Evolutionary conservation across 257 asterid species (phyloP), one percentile per base, ranked within the genome.

Genomic region (Solanum sejunctum): DNA sequence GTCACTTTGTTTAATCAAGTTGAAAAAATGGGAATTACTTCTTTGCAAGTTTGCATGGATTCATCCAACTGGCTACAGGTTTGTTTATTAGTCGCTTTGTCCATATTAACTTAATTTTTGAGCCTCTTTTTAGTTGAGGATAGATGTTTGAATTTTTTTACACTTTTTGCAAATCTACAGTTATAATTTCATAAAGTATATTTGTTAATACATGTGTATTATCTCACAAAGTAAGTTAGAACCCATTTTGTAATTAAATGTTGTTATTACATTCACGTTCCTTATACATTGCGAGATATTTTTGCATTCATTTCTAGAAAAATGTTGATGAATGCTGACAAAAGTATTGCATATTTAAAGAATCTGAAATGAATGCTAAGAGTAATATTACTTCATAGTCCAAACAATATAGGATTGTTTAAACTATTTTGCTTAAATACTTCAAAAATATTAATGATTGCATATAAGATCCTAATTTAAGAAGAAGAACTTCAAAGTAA

Each of bases 41-140:
- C 98, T 78, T 95, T 96, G n/a, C 98, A 94, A 92, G 99, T 92
- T 80, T 93, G 98, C 98, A 96, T 96, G 98, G 98, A 94, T 84
- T 96, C 98, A 20, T 89, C 99, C 66, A 95, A 94, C 86, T 92
- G 98, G 99, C 83, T 96, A 56, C 97, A 94, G 98, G 98, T 93
- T 77, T 77, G 82, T 77, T 10, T 26, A 3, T 45, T 28, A 13
- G n/a, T 66, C 7, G 6, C 41, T 36, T 6, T 5, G 6, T 36
- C 0, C 41, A 36, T 36, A 36, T 36, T 36, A 5, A 36, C 41
- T 3, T 36, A 36, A 32, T 32, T 32, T 32, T 32, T 32, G 36
- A 32, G 36, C 3, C 2, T 28, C 32, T 28, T 28, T 28, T 28
- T 36, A 36, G 39, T 36, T 3, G 0, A 3, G 1, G 6, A 36